phyloP scores from a whole-genome alignment of 495 filamentous ascomycete genomes.

The Penicillium macrosclerotiorum region DNA sequence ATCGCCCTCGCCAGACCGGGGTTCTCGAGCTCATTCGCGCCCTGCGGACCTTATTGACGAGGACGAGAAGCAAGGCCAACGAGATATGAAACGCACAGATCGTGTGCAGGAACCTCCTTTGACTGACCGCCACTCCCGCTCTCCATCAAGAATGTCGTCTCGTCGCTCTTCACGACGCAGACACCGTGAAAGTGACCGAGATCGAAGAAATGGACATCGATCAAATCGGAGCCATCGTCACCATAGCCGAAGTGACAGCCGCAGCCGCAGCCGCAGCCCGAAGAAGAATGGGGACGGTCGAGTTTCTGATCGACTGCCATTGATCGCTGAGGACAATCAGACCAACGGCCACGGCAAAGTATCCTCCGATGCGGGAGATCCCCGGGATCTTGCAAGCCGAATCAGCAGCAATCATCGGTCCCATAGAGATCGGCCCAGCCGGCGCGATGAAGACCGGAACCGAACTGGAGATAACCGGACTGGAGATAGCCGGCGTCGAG shows the following conservation, averaged over 20 bases:
- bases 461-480: slow-evolving; percentile 8
- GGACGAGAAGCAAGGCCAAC: slow-evolving; percentile 46
- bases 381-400: slow-evolving; percentile 20
- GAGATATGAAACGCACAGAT: slow-evolving; percentile 24
- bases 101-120: background rate
- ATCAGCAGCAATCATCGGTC: slow-evolving; percentile 34
- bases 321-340: slow-evolving; percentile 18
- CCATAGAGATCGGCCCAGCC: slow-evolving; percentile 38
- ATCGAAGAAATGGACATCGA: slow-evolving; percentile 39
- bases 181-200: slow-evolving; percentile 42
- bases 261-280: slow-evolving; percentile 26
- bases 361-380: slow-evolving; percentile 7
- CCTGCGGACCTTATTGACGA: slow-evolving; percentile 46
- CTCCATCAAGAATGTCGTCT: slow-evolving; percentile 51
- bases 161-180: slow-evolving; percentile 51
- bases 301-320: slow-evolving; percentile 20
- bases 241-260: slow-evolving; percentile 44
- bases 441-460: slow-evolving; percentile 36
- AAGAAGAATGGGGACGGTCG: slow-evolving; percentile 29
- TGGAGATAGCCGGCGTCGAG: slow-evolving; percentile 31
- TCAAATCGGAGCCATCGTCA: slow-evolving; percentile 49
- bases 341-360: slow-evolving; percentile 18
- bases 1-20: slow-evolving; percentile 51
- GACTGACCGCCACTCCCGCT: slow-evolving; percentile 41
- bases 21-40: slow-evolving; percentile 58